Base-by-base conservation (phyloP, 1,284 basidiomycete genomes). In the Irpex sp. region DNA sequence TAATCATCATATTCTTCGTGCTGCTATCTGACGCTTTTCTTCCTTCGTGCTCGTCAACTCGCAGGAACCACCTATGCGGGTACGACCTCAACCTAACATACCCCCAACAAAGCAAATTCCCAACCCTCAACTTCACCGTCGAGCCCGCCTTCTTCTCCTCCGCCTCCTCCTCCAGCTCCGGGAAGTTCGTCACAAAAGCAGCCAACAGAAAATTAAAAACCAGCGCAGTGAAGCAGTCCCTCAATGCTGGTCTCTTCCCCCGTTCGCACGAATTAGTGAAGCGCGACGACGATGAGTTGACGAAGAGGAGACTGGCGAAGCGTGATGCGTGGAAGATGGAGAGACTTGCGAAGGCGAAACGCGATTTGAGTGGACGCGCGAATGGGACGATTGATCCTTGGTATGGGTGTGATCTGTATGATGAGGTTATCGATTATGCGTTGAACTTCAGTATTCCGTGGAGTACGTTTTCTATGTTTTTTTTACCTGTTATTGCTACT, bases 61-160 rank as follows among this genome's bases (percentile, higher is more conserved):
- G 21, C 19, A 68, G 68, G 50, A 35, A 26, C n/a, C 57, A 64
- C 39, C 58, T 63, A n/a, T 63, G 88, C 67, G 81, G 82, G 2
- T 87, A 81, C 69, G 77, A 89, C 67, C 70, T 90, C 21, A 85
- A 83, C 67, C 74, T 90, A 5, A 83, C 84, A 31, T 90, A 90
- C 65, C 88, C 86, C 3, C 84, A 88, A 70, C 84, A 88, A 70
- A 74, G 76, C 35, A 70, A 72, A 50, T 79, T 89, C 54, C 83
- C 84, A 0, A 74, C 80, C 26, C 31, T 60, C 31, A 17, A 57
- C 36, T 17, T 55, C 31, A 55, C 55, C 53, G 15, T 36, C 31
- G 37, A 62, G 57, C 15, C 58, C 61, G n/a, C 11, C n/a, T n/a
- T 47, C 33, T 11, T 5, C 31, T 9, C 17, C 2, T 9, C 33